Conservation (phyloP, 768 basidiomycete genomes). For the Nidularia sp. region DNA sequence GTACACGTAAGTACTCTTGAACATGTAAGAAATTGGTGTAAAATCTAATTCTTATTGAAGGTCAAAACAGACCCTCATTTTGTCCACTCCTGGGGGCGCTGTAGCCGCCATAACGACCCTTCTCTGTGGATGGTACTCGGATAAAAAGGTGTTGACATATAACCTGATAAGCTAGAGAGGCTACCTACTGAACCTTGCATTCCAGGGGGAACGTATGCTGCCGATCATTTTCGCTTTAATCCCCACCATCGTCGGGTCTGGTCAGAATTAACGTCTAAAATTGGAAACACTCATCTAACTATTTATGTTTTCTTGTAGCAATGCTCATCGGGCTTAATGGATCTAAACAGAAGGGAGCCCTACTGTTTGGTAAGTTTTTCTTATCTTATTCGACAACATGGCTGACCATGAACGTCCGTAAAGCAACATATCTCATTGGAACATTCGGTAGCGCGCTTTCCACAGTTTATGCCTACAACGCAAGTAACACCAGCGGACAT, state of each 20-base stretch:
- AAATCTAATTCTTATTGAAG: constrained; percentile 16
- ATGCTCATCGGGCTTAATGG: constrained; percentile 52
- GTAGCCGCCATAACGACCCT: constrained; percentile 45
- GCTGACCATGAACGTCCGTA: background rate
- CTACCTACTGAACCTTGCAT: background rate
- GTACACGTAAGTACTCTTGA: constrained; percentile 44
- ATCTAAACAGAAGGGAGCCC: constrained; percentile 41
- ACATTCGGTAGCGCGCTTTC: constrained; percentile 59
- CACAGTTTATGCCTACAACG: constrained; percentile 60
- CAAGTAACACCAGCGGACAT: constrained; percentile 59
- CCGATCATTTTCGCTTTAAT: constrained; percentile 56
- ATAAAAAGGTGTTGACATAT: constrained; percentile 41
- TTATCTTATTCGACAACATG: background rate
- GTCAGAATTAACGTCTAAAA: constrained; percentile 13
- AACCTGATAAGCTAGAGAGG: background rate
- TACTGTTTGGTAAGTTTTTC: constrained; percentile 47
- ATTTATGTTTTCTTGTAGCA: constrained; percentile 18
- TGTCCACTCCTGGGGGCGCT: constrained; percentile 53
- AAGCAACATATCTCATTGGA: constrained; percentile 46
- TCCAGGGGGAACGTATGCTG: constrained; percentile 52
- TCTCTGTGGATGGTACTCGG: constrained; percentile 62
- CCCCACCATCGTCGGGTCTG: constrained; percentile 55
- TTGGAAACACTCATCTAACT: too few species aligned
- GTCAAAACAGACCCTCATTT: constrained; percentile 56
- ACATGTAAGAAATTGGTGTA: background rate